Base-by-base conservation (phyloP, 805 yeast genomes). In the Tanozyma kutaoensis region DNA sequence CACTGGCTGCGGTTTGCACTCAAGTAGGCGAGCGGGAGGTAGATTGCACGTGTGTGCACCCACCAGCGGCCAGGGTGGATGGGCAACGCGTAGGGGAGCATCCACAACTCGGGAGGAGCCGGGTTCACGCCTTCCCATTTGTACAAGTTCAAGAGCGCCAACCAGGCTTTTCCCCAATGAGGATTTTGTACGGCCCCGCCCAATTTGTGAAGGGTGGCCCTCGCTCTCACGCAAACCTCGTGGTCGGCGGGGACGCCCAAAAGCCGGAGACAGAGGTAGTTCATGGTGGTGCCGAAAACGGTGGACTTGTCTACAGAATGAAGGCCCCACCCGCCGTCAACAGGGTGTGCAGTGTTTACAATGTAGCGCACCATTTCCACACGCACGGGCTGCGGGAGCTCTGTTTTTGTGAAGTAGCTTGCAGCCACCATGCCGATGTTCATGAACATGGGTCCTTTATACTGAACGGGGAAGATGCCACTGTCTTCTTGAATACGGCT, bases 241-340 rank as follows among this genome's bases (percentile, higher is more conserved):
- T 91, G 95, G 33, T 70, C 71, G 2, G 69, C 58, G 1, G 69
- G 52, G 39, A 91, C 45, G 0, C 99, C 98, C 26, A 88, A 53
- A 10, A 91, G 50, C 35, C 99, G 64, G 33, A 91, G 58, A n/a
- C 59, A 56, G 6, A 88, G 76, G 49, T 91, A 91, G 50, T 85
- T 86, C 39, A 91, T 66, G 1, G 81, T 62, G 2, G 99, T 91
- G 4, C 99, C 98, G 48, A 86, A 86, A 38, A 91, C 91, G 0
- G 99, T 91, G 7, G 91, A 75, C 48, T 88, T 91, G 47, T 91
- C 99, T 27, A 72, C 74, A 4, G 85, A 71, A 48, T 91, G 96
- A 21, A 91, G 60, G 0, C 99, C 99, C 99, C 99, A 91, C 2
- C 98, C 99, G n/a, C 99, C 99, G 50, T 91, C 98, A 1, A 86